Evolutionary conservation across 208 protist species (phyloP).

Genomic region (Strigomonas galati): DNA sequence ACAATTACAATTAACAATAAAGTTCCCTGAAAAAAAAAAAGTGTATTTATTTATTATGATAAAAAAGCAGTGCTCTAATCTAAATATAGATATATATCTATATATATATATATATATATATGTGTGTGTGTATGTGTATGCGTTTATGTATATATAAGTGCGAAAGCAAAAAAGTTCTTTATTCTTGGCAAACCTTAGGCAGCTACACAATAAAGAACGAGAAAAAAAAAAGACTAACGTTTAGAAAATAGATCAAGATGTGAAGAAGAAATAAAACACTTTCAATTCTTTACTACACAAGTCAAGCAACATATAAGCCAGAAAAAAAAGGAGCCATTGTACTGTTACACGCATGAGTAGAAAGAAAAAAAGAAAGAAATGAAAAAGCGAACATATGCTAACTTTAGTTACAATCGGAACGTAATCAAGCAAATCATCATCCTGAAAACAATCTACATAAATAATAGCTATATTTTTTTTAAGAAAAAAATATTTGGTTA

Average conservation of each 20-base stretch:
- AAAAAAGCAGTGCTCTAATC: conserved; percentile 8
- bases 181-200: background rate
- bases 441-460: no score
- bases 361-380: background rate
- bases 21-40: background rate
- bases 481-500: background rate
- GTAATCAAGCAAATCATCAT: background rate
- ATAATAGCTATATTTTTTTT: background rate
- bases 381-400: background rate
- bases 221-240: no score
- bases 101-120: background rate
- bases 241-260: background rate
- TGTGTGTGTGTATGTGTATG: background rate
- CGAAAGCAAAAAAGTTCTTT: background rate
- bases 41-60: conserved; percentile 1
- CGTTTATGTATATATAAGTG: background rate
- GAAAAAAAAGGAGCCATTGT: background rate
- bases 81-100: background rate
- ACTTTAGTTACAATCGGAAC: background rate
- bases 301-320: background rate
- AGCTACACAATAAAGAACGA: no score
- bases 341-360: background rate
- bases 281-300: conserved; percentile 3
- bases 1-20: no score
- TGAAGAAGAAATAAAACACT: background rate